These are phyloP conservation scores for Dimargaris xerosporica DNA, from an alignment of 192 early-diverging fungal genomes.

Conservation along the genomic window DNA sequence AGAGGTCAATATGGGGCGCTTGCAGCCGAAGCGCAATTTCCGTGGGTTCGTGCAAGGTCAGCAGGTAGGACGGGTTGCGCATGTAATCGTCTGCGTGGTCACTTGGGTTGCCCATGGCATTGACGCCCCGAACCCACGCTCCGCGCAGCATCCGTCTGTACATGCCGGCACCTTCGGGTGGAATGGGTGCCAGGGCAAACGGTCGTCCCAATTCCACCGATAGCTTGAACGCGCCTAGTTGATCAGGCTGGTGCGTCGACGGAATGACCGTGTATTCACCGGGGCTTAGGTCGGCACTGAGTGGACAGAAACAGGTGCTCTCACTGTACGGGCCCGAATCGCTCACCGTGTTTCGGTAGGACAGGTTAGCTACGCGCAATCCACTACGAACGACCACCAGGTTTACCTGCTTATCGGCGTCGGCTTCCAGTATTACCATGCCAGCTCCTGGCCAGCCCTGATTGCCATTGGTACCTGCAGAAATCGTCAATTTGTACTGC, in stretches of 20 bases:
- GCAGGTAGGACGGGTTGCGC: conserved; percentile 51
- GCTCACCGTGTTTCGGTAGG: conserved; percentile 41
- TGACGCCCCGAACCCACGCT: conserved; percentile 39
- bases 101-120: conserved; percentile 38
- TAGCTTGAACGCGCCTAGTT: conserved; percentile 51
- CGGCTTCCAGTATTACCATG: conserved; percentile 49
- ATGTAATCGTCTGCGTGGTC: conserved; percentile 30
- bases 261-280: conserved; percentile 65
- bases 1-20: conserved; percentile 40
- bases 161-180: conserved; percentile 66
- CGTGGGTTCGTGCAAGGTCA: conserved; percentile 39
- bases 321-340: conserved; percentile 60
- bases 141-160: conserved; percentile 35
- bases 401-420: conserved; percentile 46
- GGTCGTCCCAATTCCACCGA: conserved; percentile 36
- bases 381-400: conserved; percentile 52
- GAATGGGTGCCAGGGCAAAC: conserved; percentile 38
- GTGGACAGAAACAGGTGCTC: conserved; percentile 56
- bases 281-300: conserved; percentile 31
- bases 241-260: conserved; percentile 61
- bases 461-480: conserved; percentile 12
- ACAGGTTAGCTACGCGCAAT: conserved; percentile 48
- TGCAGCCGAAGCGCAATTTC: conserved; percentile 50
- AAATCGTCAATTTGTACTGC: conserved; percentile 50
- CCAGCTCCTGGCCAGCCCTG: conserved; percentile 17